Conservation (phyloP, 176 grass and related monocot species). For the Triticum dicoccoides region DNA sequence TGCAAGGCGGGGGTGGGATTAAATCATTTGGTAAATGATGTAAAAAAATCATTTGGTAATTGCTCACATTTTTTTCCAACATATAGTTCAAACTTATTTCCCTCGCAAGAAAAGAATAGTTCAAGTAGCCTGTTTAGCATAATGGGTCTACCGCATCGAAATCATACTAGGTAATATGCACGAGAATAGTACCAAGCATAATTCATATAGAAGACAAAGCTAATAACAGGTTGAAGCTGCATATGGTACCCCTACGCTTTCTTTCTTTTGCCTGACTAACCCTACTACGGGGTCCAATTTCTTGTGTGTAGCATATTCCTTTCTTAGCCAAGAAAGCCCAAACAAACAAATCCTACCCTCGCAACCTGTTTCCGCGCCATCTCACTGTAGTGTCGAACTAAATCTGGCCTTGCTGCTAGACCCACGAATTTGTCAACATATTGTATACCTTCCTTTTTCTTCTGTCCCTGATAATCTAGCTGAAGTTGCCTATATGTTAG, state of each 20-base stretch:
- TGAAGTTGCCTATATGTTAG: neutral
- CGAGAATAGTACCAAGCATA: neutral
- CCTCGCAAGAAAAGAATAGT: neutral
- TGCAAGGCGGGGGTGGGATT: too few species aligned
- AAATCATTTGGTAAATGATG: too few species aligned
- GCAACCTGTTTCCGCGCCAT: neutral
- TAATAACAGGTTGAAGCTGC: neutral
- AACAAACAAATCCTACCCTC: neutral
- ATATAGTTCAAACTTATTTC: too few species aligned
- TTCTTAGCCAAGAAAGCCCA: neutral
- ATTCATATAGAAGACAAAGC: neutral
- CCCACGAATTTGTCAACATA: constrained; percentile 14
- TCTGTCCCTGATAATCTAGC: neutral
- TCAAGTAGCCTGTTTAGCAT: neutral
- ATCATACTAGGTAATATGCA: neutral
- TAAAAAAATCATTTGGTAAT: too few species aligned
- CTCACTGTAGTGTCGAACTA: neutral
- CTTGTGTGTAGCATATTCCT: neutral
- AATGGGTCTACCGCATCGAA: neutral
- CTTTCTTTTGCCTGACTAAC: neutral
- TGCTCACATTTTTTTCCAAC: too few species aligned
- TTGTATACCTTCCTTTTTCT: neutral
- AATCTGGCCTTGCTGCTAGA: neutral
- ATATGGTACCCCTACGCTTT: neutral
- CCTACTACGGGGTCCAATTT: neutral